Percentiles rank a stretch among this genome's conserved stretches.
Evolutionary conservation across 2,329 filamentous ascomycete genomes (phyloP).

Genomic region (Bipolaris gigantea): DNA sequence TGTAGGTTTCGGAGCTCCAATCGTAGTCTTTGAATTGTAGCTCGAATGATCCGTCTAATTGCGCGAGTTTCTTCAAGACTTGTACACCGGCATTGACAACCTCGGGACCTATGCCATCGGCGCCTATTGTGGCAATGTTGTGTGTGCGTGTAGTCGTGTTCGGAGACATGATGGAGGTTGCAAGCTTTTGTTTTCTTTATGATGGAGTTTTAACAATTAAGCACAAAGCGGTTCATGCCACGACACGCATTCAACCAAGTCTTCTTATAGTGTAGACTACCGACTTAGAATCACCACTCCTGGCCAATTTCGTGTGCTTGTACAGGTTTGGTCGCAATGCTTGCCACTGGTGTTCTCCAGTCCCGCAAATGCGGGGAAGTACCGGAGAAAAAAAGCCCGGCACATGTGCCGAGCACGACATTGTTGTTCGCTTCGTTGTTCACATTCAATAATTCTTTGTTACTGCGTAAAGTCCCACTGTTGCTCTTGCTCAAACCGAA

Average conservation of each 20-base stretch:
- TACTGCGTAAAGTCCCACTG: slow-evolving; percentile 29
- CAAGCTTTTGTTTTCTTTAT: neutral
- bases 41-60: slow-evolving; percentile 58
- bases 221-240: neutral
- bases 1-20: slow-evolving; percentile 69
- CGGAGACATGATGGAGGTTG: slow-evolving; percentile 26
- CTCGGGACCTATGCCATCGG: slow-evolving; percentile 70
- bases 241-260: neutral
- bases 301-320: neutral
- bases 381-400: slow-evolving; percentile 18
- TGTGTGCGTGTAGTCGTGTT: slow-evolving; percentile 26
- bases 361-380: slow-evolving; percentile 15
- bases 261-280: neutral
- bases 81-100: slow-evolving; percentile 66
- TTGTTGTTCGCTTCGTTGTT: too few species aligned
- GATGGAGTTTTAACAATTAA: neutral
- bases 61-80: slow-evolving; percentile 60
- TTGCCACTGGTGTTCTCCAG: slow-evolving; percentile 2
- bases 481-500: slow-evolving; percentile 43
- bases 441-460: neutral
- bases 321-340: neutral
- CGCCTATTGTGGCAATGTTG: slow-evolving; percentile 58
- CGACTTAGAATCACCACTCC: neutral
- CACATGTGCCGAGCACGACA: neutral
- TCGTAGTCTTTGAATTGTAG: slow-evolving; percentile 65